These are phyloP conservation scores for Aspergillus panamensis DNA, from an alignment of 495 filamentous ascomycete genomes.

Conservation along the genomic window DNA sequence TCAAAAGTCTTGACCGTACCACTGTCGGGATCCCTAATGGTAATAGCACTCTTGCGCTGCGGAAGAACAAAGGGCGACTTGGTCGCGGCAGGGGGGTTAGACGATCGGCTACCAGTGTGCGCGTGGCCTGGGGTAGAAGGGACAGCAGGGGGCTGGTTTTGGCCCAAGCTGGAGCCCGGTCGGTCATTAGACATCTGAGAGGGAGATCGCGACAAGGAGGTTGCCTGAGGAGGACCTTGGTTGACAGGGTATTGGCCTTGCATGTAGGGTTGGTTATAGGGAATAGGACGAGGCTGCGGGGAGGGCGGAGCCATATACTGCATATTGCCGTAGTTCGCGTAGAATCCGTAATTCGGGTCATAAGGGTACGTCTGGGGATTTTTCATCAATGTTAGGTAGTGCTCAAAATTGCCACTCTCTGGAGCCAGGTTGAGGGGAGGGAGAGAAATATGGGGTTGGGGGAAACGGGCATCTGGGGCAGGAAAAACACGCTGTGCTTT, in stretches of 20 bases:
- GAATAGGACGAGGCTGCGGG: slow-evolving; percentile 51
- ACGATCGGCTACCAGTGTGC: slow-evolving; percentile 53
- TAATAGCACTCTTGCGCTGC: slow-evolving; percentile 59
- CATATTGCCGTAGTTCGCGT: slow-evolving; percentile 41
- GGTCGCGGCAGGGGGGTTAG: slow-evolving; percentile 49
- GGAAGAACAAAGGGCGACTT: slow-evolving; percentile 54
- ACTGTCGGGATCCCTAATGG: slow-evolving; percentile 75
- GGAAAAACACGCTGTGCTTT: slow-evolving; percentile 18
- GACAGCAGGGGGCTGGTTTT: slow-evolving; percentile 55
- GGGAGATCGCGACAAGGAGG: slow-evolving; percentile 75
- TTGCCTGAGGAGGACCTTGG: slow-evolving; percentile 50
- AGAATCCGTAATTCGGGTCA: slow-evolving; percentile 50
- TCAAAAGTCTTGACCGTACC: slow-evolving; percentile 59
- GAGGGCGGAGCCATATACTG: slow-evolving; percentile 50
- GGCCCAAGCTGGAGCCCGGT: slow-evolving; percentile 74
- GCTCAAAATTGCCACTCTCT: slow-evolving; percentile 66
- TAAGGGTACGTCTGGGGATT: slow-evolving; percentile 50
- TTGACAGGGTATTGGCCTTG: slow-evolving; percentile 51
- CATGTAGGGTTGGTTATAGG: slow-evolving; percentile 47
- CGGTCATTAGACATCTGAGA: slow-evolving; percentile 78
- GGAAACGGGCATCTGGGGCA: slow-evolving; percentile 18
- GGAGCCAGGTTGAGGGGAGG: slow-evolving; percentile 60
- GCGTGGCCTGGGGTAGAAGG: slow-evolving; percentile 59
- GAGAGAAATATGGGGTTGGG: slow-evolving; percentile 28
- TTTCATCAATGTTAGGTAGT: slow-evolving; percentile 64